Evolutionary conservation across 768 basidiomycete genomes (phyloP).

Genomic region (Calvatia gigantea): DNA sequence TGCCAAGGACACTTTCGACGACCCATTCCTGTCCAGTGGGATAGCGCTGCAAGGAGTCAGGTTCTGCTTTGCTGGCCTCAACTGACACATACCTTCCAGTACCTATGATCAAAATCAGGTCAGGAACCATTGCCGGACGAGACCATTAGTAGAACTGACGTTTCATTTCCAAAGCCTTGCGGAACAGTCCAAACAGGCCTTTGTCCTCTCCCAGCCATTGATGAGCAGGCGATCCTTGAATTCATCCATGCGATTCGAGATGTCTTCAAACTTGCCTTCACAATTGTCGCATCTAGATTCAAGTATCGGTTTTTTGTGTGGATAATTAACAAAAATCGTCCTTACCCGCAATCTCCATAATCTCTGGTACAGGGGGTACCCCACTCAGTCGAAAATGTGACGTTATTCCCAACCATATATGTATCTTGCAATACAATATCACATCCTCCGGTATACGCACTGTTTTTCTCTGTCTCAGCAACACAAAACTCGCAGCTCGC

Average conservation of each 20-base stretch:
- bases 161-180: slow-evolving; percentile 67
- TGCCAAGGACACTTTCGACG: slow-evolving; percentile 58
- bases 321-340: not conserved
- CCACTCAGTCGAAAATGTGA: slow-evolving; percentile 60
- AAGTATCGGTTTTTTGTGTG: not conserved
- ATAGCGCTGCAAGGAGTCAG: slow-evolving; percentile 25
- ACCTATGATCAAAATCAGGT: slow-evolving; percentile 22
- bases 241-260: slow-evolving; percentile 63
- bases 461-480: slow-evolving; percentile 11
- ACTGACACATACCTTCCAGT: slow-evolving; percentile 42
- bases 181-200: slow-evolving; percentile 79
- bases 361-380: slow-evolving; percentile 57
- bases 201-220: slow-evolving; percentile 65
- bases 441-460: slow-evolving; percentile 50
- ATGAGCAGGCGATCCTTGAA: slow-evolving; percentile 56
- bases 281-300: slow-evolving; percentile 52
- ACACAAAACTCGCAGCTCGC: not conserved
- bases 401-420: slow-evolving; percentile 58
- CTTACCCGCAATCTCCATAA: slow-evolving; percentile 75
- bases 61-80: not conserved
- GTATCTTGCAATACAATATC: slow-evolving; percentile 72
- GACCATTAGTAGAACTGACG: slow-evolving; percentile 30
- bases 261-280: slow-evolving; percentile 65
- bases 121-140: not conserved
- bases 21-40: slow-evolving; percentile 73